phyloP scores from a whole-genome alignment of 2,329 filamentous ascomycete species.

The Beauveria rudraprayagi region DNA sequence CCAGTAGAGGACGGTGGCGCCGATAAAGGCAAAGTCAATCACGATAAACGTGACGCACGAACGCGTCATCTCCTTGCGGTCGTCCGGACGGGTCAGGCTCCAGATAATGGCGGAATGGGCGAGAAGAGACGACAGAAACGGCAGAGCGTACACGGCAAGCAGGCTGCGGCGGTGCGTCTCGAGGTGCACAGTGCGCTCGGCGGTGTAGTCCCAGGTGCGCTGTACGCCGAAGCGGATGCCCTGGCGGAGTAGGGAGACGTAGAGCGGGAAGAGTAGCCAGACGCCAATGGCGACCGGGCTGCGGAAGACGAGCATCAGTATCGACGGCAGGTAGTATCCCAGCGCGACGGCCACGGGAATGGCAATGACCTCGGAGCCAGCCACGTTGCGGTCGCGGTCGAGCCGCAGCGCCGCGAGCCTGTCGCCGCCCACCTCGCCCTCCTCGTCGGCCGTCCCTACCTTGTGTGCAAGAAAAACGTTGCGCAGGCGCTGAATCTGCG shows the following conservation, averaged over 20 bases:
- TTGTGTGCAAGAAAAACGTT: slow-evolving; percentile 23
- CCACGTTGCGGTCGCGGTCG: slow-evolving; percentile 29
- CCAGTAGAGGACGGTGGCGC: slow-evolving; percentile 44
- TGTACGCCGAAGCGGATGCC: slow-evolving; percentile 23
- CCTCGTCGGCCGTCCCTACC: slow-evolving; percentile 6
- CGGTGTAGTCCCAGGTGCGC: slow-evolving; percentile 18
- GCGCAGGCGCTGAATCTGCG: slow-evolving; percentile 36
- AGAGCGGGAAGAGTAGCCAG: slow-evolving; percentile 47
- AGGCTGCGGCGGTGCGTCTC: slow-evolving; percentile 33
- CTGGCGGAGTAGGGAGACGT: slow-evolving; percentile 36
- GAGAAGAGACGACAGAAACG: slow-evolving; percentile 33
- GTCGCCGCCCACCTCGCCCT: slow-evolving; percentile 14
- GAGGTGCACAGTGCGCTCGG: slow-evolving; percentile 30
- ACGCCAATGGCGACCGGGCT: slow-evolving; percentile 28
- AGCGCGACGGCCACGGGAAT: slow-evolving; percentile 41
- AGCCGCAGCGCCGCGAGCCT: slow-evolving; percentile 12
- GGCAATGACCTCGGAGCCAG: slow-evolving; percentile 47
- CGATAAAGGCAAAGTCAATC: slow-evolving; percentile 38
- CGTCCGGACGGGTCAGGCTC: slow-evolving; percentile 31
- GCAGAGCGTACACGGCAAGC: slow-evolving; percentile 36
- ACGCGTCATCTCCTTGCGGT: slow-evolving; percentile 42
- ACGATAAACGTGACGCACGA: slow-evolving; percentile 37
- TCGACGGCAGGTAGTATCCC: slow-evolving; percentile 39
- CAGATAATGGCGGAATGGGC: slow-evolving; percentile 36
- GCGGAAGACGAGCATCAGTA: slow-evolving; percentile 37